Conservation (phyloP, 108 stramenopile species). For the Skeletonema grethae region DNA sequence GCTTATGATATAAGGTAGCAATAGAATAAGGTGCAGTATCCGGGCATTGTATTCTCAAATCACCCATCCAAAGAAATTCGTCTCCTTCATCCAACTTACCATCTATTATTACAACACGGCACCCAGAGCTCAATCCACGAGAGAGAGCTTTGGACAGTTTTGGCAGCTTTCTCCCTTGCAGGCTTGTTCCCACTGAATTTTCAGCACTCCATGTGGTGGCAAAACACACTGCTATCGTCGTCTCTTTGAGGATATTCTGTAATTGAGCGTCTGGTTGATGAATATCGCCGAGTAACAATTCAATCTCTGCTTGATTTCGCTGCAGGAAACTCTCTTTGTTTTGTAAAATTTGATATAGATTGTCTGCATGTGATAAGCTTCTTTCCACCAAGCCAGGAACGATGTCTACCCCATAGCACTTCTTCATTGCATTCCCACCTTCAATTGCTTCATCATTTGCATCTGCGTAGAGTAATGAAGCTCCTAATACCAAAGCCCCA, state of each 20-base stretch:
- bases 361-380: constrained; percentile 17
- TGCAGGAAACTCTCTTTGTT: background rate
- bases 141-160: constrained; percentile 26
- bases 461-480: constrained; percentile 35
- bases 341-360: constrained; percentile 10
- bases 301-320: constrained; percentile 3
- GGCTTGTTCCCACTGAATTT: constrained; percentile 7
- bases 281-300: constrained; percentile 27
- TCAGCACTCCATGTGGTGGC: constrained; percentile 48
- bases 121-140: constrained; percentile 8
- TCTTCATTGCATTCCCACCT: constrained; percentile 17
- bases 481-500: constrained; percentile 39
- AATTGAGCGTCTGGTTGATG: constrained; percentile 15
- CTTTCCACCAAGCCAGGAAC: constrained; percentile 37
- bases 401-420: constrained; percentile 34
- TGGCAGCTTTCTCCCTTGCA: constrained; percentile 26
- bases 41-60: constrained; percentile 31
- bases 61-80: constrained; percentile 33
- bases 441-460: background rate
- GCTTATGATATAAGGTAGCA: constrained; percentile 41
- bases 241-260: constrained; percentile 11
- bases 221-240: constrained; percentile 49
- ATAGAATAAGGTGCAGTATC: constrained; percentile 51
- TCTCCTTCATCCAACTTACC: constrained; percentile 32
- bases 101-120: constrained; percentile 39